Percentiles rank a stretch among this genome's conserved stretches.
Evolutionary conservation across 257 asterid genomes (phyloP).

Genomic region (Gentiana straminea): DNA sequence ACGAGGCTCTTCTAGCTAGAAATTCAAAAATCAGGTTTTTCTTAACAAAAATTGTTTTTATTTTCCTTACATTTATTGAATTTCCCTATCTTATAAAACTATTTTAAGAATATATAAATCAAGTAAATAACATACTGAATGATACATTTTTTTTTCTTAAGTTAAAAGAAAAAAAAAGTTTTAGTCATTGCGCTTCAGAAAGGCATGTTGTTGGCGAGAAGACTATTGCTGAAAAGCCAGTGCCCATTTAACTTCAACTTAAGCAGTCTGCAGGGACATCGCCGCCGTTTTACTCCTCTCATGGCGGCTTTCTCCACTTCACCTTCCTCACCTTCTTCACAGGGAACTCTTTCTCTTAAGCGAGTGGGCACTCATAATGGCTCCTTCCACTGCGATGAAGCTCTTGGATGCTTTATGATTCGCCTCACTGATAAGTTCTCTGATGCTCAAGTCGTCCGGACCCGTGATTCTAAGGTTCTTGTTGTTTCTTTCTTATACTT

Average conservation of each 20-base stretch:
- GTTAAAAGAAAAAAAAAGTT: too few species aligned
- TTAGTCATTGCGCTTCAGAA: too few species aligned
- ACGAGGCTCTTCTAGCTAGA: too few species aligned
- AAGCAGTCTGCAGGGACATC: not conserved
- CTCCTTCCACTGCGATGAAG: conserved; percentile 98
- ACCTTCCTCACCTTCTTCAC: conserved; percentile 7
- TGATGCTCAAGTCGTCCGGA: conserved; percentile 66
- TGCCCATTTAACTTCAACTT: conserved; percentile 24
- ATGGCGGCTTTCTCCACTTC: conserved; percentile 40
- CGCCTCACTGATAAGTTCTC: conserved; percentile 63
- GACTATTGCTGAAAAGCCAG: conserved; percentile 21
- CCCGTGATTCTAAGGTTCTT: conserved; percentile 72
- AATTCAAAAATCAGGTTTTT: too few species aligned
- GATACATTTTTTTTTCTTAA: too few species aligned
- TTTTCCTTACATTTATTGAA: too few species aligned
- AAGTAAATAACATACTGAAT: too few species aligned
- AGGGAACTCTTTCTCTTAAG: conserved; percentile 19
- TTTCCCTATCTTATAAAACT: too few species aligned
- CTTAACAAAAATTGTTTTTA: too few species aligned
- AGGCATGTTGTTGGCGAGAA: conserved; percentile 1
- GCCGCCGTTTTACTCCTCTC: conserved; percentile 11
- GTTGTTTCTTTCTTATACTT: not conserved
- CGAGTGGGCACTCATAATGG: conserved; percentile 88
- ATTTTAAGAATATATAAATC: too few species aligned
- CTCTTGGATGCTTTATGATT: conserved; percentile 93